Percentiles rank a stretch among this genome's conserved stretches.
phyloP scores from a whole-genome alignment of 768 basidiomycete species.

The Boletus rufocinnamomeus region DNA sequence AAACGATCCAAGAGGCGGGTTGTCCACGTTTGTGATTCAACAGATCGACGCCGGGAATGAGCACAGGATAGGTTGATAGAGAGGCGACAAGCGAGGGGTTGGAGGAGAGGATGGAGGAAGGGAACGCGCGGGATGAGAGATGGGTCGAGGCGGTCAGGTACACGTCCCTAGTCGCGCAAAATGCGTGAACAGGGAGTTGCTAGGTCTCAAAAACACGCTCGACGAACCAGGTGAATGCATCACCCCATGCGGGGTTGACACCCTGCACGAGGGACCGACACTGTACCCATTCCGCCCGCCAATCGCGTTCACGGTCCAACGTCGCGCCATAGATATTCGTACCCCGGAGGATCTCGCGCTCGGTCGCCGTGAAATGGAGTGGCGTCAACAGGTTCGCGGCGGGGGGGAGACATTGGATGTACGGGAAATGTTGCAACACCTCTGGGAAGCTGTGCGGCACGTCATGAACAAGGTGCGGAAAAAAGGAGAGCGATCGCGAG shows the following conservation, averaged over 20 bases:
- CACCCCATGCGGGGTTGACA: conserved; percentile 44
- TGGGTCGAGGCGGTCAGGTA: conserved; percentile 76
- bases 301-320: conserved; percentile 59
- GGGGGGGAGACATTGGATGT: conserved; percentile 67
- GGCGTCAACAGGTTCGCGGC: conserved; percentile 63
- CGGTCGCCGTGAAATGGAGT: conserved; percentile 64
- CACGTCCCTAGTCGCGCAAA: conserved; percentile 52
- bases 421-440: conserved; percentile 49
- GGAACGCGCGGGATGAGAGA: conserved; percentile 87
- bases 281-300: conserved; percentile 62
- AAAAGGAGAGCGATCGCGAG: conserved; percentile 2
- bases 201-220: no score
- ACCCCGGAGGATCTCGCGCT: conserved; percentile 68
- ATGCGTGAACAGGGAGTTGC: conserved; percentile 28
- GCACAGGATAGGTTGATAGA: conserved; percentile 64
- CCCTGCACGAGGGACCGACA: conserved; percentile 47
- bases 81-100: conserved; percentile 52
- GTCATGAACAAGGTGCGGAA: conserved; percentile 3
- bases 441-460: conserved; percentile 9
- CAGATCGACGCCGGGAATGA: conserved; percentile 85
- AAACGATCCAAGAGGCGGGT: conserved; percentile 81
- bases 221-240: conserved; percentile 67
- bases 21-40: conserved; percentile 83
- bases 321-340: conserved; percentile 84
- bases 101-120: conserved; percentile 73